phyloP scores from a whole-genome alignment of 768 basidiomycete species.

The Rickenella mellea region DNA sequence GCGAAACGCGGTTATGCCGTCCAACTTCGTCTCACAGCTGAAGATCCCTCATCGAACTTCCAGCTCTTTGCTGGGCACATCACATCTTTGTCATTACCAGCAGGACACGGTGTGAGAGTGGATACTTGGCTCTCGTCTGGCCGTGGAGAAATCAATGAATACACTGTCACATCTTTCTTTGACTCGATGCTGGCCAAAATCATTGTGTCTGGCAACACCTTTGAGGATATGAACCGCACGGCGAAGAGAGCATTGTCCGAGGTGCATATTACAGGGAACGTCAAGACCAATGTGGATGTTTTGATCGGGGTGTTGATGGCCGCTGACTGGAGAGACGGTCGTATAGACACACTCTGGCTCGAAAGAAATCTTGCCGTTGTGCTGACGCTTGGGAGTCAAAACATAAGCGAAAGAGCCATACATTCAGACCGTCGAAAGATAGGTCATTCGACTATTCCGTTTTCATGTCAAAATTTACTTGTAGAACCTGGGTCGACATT shows the following conservation, averaged over 20 bases:
- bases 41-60: conserved; percentile 21
- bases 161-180: conserved; percentile 7
- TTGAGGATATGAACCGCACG: conserved; percentile 3
- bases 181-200: conserved; percentile 22
- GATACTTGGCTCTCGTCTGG: conserved; percentile 15
- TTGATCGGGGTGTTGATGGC: conserved; percentile 7
- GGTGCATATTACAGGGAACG: not conserved
- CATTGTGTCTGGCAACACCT: conserved; percentile 9
- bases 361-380: conserved; percentile 3
- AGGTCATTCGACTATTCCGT: not conserved
- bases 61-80: conserved; percentile 20
- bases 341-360: conserved; percentile 7
- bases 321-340: conserved; percentile 1
- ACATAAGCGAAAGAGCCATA: too few relatives aligned
- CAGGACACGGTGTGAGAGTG: conserved; percentile 13
- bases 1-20: conserved; percentile 16
- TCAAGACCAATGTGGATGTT: conserved; percentile 9
- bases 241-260: conserved; percentile 8
- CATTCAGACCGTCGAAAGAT: too few relatives aligned
- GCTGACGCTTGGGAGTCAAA: not conserved
- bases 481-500: conserved; percentile 9
- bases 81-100: conserved; percentile 15
- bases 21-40: conserved; percentile 23
- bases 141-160: too few relatives aligned
- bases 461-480: conserved; percentile 1